Conservation (phyloP, 163 green algal species). For the Scenedesmus sp. region DNA sequence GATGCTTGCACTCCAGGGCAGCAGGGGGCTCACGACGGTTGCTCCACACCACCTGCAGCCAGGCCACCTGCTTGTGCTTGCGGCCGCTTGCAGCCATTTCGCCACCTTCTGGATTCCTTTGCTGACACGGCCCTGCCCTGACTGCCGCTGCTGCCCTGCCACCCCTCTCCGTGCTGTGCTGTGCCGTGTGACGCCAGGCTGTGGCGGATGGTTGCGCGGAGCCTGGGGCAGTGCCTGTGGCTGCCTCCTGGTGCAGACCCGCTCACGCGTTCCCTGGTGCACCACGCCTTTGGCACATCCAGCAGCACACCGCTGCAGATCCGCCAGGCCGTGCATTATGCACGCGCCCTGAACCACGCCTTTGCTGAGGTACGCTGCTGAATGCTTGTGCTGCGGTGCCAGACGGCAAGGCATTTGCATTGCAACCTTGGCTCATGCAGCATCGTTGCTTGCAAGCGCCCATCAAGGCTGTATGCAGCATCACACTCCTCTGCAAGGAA, state of each 20-base stretch:
- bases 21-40: not conserved
- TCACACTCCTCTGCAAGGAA: too few relatives aligned
- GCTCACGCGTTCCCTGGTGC: not conserved
- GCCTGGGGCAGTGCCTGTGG: slow-evolving; percentile 1
- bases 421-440: not conserved
- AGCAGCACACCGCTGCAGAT: not conserved
- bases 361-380: not conserved
- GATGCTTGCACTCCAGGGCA: too few relatives aligned
- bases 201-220: not conserved
- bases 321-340: not conserved
- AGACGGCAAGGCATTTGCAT: not conserved
- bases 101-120: not conserved
- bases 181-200: not conserved
- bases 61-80: not conserved
- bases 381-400: not conserved
- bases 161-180: too few relatives aligned
- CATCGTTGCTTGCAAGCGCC: not conserved
- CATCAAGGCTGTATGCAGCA: too few relatives aligned
- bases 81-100: not conserved
- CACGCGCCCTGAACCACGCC: not conserved
- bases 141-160: not conserved
- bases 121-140: not conserved
- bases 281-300: too few relatives aligned
- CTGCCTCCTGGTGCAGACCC: not conserved
- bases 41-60: not conserved